Percentiles rank a stretch among this genome's conserved stretches.
Conservation (phyloP, 345 rosid genomes). For the Zanthoxylum bungeanum region DNA sequence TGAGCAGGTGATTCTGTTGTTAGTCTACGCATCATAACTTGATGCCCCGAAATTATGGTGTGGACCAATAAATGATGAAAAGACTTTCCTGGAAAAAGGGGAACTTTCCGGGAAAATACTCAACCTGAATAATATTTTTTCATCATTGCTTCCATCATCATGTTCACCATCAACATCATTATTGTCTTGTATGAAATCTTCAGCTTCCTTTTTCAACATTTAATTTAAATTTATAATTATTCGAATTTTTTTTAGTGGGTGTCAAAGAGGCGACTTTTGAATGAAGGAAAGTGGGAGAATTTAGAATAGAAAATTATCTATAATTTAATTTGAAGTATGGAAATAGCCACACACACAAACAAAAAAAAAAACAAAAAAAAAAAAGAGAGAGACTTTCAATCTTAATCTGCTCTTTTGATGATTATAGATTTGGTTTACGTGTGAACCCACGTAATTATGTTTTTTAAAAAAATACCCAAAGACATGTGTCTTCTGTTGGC, state of each 20-base stretch:
- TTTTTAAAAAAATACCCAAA: slow-evolving; percentile 23
- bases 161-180: slow-evolving; percentile 6
- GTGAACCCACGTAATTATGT: slow-evolving; percentile 44
- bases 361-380: too few relatives aligned
- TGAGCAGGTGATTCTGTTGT: background rate
- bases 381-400: slow-evolving; percentile 1
- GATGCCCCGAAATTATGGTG: slow-evolving; percentile 52
- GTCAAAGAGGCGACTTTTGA: background rate
- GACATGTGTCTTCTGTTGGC: slow-evolving; percentile 54
- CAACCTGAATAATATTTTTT: background rate
- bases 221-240: background rate
- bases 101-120: slow-evolving; percentile 49
- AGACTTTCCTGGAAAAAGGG: slow-evolving; percentile 45
- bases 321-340: background rate
- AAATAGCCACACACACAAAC: too few relatives aligned
- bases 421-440: slow-evolving; percentile 47
- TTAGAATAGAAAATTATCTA: background rate
- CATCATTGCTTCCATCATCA: slow-evolving; percentile 26
- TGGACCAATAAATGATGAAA: slow-evolving; percentile 58
- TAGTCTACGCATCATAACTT: slow-evolving; percentile 7
- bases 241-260: background rate
- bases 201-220: slow-evolving; percentile 20
- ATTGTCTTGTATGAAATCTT: slow-evolving; percentile 14
- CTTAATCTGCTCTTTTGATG: slow-evolving; percentile 25
- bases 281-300: background rate